Base-by-base conservation (phyloP, 1,139 yeast genomes). In the Kodamaea ohmeri region DNA sequence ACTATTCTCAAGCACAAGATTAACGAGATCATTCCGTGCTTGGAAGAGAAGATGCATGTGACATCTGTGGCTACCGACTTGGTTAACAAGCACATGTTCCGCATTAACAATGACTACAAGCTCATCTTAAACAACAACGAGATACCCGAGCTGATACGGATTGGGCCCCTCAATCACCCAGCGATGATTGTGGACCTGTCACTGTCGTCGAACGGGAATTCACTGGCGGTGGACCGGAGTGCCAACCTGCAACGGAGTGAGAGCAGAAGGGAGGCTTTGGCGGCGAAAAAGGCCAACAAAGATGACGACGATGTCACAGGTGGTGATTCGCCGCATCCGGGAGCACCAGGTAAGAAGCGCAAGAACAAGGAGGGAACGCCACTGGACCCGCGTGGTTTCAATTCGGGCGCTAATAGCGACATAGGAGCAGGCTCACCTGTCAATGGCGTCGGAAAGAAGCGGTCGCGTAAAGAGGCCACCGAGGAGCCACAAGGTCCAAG, bases 1-100 rank as follows among this genome's bases (percentile, higher is more conserved):
- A 52, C 45, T 26, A 41, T 45, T n/a, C 75, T 79, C 36, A 70
- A 74, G 40, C 61, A 65, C 38, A 61, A 69, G 39, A 64, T 82
- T 42, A 77, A 74, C 48, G 96, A 86, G 44, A 71, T 92, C 37
- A 80, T 92, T 67, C 97, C 97, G 0, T 88, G 96, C 48, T 66
- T 92, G 43, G 98, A 92, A 56, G 97, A 92, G 58, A 92, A 92
- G 62, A 89, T 92, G 95, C 97, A 92, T 57, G 97, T 92, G 26
- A 94, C 97, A 3, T 83, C 92, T 2, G 84, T 88, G 26, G 96
- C 97, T 19, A 76, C 87, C 21, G 97, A 90, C 51, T 75, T 83
- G 16, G 74, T 89, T 37, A 67, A 73, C 29, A 78, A 82, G 47
- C 87, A 88, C 53, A 67, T 87, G 48, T 72, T 69, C 38, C 70